Percentiles rank a stretch among this genome's conserved stretches.
Conservation (phyloP, 176 grass and related monocot genomes). For the Avena sativa region DNA sequence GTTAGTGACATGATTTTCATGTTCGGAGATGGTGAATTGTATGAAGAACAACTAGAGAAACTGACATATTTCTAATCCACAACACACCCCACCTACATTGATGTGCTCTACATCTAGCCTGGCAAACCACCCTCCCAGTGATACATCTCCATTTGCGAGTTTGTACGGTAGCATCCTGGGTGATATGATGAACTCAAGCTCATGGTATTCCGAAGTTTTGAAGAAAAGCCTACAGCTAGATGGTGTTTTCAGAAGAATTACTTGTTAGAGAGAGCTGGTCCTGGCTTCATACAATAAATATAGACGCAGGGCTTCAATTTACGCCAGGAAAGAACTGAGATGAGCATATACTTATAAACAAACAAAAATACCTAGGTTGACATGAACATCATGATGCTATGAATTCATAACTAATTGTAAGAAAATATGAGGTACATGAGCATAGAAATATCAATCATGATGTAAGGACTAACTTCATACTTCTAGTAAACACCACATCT, state of each 20-base stretch:
- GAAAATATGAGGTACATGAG: too few species aligned
- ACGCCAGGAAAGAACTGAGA: slow-evolving; percentile 69
- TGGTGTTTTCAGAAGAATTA: slow-evolving; percentile 51
- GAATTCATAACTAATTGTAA: too few species aligned
- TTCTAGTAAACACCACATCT: too few species aligned
- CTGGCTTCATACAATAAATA: slow-evolving; percentile 96
- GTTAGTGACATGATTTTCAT: background rate
- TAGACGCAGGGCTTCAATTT: slow-evolving; percentile 80
- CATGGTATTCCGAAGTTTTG: slow-evolving; percentile 74
- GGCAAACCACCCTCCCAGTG: slow-evolving; percentile 72
- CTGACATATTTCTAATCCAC: slow-evolving; percentile 58
- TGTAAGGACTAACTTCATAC: too few species aligned
- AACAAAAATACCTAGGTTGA: slow-evolving; percentile 52
- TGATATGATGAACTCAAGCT: slow-evolving; percentile 58
- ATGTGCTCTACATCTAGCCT: too few species aligned
- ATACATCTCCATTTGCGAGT: slow-evolving; percentile 79
- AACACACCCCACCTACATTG: too few species aligned
- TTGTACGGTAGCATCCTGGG: slow-evolving; percentile 80
- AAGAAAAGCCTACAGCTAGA: slow-evolving; percentile 7
- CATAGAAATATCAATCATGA: too few species aligned
- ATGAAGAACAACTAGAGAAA: slow-evolving; percentile 2
- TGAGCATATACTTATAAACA: slow-evolving; percentile 55
- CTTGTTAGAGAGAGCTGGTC: slow-evolving; percentile 70
- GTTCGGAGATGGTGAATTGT: slow-evolving; percentile 4
- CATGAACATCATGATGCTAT: slow-evolving; percentile 59